Conservation (phyloP, 2,329 filamentous ascomycete species). For the Mycosphaerella arachidis region DNA sequence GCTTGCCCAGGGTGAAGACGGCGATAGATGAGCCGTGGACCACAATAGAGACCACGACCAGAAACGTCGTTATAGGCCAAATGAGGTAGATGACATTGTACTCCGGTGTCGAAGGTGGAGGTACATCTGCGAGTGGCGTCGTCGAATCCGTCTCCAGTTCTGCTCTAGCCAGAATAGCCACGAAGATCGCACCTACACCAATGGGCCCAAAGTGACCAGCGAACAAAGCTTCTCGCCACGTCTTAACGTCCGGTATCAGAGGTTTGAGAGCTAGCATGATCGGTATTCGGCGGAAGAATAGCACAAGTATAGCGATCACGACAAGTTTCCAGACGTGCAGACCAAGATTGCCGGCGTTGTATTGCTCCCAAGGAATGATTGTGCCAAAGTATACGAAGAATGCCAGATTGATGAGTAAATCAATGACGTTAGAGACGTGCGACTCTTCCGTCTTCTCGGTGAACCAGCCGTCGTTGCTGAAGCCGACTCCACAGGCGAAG, state of each 20-base stretch:
- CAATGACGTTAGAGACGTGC: constrained; percentile 98
- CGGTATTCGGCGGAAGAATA: constrained; percentile 92
- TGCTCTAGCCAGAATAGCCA: constrained; percentile 87
- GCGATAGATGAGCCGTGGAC: constrained; percentile 98
- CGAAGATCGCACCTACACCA: constrained; percentile 92
- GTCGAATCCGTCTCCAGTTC: constrained; percentile 73
- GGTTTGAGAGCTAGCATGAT: constrained; percentile 91
- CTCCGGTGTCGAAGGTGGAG: constrained; percentile 57
- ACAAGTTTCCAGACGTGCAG: constrained; percentile 82
- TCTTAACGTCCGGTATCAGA: constrained; percentile 92
- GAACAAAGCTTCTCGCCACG: constrained; percentile 94
- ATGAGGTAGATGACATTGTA: constrained; percentile 76
- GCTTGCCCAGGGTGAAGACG: constrained; percentile 95
- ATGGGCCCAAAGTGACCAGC: constrained; percentile 97
- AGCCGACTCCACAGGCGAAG: constrained; percentile 93
- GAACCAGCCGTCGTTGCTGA: constrained; percentile 99
- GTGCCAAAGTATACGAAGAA: constrained; percentile 98
- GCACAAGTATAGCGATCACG: constrained; percentile 88
- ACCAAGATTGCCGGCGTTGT: constrained; percentile 68
- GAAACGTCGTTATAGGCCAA: constrained; percentile 91
- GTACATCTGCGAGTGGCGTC: constrained; percentile 60
- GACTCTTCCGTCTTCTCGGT: constrained; percentile 97
- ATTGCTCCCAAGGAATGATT: constrained; percentile 94
- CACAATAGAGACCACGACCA: constrained; percentile 90
- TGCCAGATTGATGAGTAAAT: constrained; percentile 89